Conservation (phyloP, 1,284 basidiomycete genomes). For the Ustilago nuda region DNA sequence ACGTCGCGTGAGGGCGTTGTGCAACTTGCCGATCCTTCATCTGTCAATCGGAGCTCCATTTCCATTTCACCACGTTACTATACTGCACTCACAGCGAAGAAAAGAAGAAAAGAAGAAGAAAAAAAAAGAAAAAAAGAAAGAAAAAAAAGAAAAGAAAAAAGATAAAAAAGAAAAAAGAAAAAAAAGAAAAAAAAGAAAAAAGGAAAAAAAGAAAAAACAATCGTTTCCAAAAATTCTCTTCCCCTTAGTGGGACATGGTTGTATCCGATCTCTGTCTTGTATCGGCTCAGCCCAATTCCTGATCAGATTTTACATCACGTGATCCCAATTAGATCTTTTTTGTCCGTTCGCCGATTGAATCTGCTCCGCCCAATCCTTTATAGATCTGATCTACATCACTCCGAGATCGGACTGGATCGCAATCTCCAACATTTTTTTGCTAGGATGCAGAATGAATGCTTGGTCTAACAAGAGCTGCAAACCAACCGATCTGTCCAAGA, state of each 20-base stretch:
- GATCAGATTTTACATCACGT: too few relatives aligned
- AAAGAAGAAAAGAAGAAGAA: too few relatives aligned
- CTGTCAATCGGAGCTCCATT: conserved; percentile 3
- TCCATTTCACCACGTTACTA: neutral
- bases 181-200: neutral
- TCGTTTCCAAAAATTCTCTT: neutral
- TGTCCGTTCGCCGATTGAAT: too few relatives aligned
- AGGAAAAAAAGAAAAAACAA: neutral
- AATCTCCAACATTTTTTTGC: too few relatives aligned
- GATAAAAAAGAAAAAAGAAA: neutral
- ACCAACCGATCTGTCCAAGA: neutral
- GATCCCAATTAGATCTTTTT: too few relatives aligned
- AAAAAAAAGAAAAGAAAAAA: neutral
- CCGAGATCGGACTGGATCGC: too few relatives aligned
- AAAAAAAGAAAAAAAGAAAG: neutral
- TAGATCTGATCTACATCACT: too few relatives aligned
- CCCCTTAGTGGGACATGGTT: neutral
- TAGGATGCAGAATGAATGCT: neutral
- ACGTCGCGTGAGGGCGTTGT: neutral
- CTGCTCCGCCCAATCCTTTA: too few relatives aligned
- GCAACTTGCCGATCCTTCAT: neutral
- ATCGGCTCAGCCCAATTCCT: too few relatives aligned
- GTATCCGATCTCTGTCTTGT: too few relatives aligned
- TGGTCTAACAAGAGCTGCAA: neutral
- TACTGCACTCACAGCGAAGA: too few relatives aligned